Conservation (phyloP, 2,329 filamentous ascomycete genomes). For the Trichothecium roseum region DNA sequence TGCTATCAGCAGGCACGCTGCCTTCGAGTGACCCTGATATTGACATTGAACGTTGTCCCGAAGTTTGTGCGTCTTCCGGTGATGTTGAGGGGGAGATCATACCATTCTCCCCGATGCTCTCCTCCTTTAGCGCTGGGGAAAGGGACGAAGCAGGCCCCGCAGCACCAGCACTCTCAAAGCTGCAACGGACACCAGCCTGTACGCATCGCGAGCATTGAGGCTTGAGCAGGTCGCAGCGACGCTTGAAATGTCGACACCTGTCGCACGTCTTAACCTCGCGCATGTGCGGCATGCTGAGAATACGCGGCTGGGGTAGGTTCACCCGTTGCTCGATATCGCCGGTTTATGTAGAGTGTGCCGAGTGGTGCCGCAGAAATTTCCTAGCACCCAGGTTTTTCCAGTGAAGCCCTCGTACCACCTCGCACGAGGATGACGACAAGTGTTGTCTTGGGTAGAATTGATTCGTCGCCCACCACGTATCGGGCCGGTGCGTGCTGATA, state of each 20-base stretch:
- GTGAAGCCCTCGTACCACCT: no score
- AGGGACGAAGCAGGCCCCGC: conserved; percentile 7
- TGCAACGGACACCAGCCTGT: conserved; percentile 21
- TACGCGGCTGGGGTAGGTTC: no score
- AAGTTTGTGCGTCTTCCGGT: conserved; percentile 13
- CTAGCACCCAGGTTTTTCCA: no score
- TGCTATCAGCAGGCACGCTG: conserved; percentile 5
- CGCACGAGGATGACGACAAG: no score
- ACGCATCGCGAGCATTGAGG: conserved; percentile 22
- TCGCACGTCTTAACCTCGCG: conserved; percentile 25
- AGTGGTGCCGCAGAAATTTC: no score
- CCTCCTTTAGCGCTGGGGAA: conserved; percentile 8
- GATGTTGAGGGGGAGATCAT: conserved; percentile 19
- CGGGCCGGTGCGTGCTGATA: no score
- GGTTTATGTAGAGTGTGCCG: no score
- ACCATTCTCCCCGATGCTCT: conserved; percentile 10
- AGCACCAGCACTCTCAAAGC: conserved; percentile 9
- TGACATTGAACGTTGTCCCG: conserved; percentile 5
- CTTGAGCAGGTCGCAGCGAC: conserved; percentile 23
- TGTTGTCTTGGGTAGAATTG: no score
- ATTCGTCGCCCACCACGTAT: no score
- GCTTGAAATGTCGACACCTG: conserved; percentile 24
- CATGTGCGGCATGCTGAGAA: conserved; percentile 16
- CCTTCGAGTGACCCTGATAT: not conserved
- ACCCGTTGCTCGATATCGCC: no score